phyloP scores from a whole-genome alignment of 1,284 basidiomycete genomes.

The Cerrena zonata region DNA sequence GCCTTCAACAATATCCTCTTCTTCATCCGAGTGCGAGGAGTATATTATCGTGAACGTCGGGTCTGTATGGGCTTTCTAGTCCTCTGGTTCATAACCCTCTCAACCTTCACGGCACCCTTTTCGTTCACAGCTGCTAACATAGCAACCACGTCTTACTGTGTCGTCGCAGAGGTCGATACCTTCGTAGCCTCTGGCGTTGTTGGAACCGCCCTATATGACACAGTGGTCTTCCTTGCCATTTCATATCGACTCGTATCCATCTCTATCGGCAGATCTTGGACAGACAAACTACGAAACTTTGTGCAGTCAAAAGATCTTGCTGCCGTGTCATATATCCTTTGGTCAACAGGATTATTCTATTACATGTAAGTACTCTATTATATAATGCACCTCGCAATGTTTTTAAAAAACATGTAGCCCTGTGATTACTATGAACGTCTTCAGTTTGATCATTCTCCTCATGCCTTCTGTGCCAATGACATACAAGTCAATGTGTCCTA shows the following conservation, averaged over 20 bases:
- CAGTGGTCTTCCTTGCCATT: slow-evolving; percentile 8
- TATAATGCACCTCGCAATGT: not conserved
- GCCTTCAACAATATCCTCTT: slow-evolving; percentile 30
- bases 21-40: slow-evolving; percentile 31
- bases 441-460: slow-evolving; percentile 17
- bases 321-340: not conserved
- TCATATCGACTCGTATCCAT: slow-evolving; percentile 16
- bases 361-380: slow-evolving; percentile 7
- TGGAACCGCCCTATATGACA: slow-evolving; percentile 23
- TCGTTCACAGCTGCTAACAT: slow-evolving; percentile 23
- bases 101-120: slow-evolving; percentile 17
- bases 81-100: slow-evolving; percentile 29
- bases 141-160: slow-evolving; percentile 12
- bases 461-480: slow-evolving; percentile 13
- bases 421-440: slow-evolving; percentile 18
- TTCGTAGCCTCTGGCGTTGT: slow-evolving; percentile 19
- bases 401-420: not conserved
- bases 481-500: slow-evolving; percentile 18
- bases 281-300: not conserved
- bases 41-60: slow-evolving; percentile 23
- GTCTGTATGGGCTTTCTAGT: slow-evolving; percentile 23
- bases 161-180: slow-evolving; percentile 15
- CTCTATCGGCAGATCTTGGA: slow-evolving; percentile 3
- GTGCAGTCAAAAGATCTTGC: not conserved
- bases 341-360: not conserved